These are phyloP conservation scores for Xylaria sp. DNA, from an alignment of 2,329 filamentous ascomycete genomes.

Conservation along the genomic window DNA sequence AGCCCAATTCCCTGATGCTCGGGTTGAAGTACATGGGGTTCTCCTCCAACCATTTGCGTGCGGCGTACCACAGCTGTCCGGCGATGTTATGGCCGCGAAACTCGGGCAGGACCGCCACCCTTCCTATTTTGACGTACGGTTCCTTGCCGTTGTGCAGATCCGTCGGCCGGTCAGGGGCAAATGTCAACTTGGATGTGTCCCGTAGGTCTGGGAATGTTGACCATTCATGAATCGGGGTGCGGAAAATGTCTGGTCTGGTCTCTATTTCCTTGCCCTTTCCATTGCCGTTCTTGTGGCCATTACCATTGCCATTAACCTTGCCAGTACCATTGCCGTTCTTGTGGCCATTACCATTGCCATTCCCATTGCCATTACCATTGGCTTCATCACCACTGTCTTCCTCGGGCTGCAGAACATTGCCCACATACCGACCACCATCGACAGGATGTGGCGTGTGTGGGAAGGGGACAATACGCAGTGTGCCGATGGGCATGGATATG, in stretches of 20 bases:
- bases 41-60: constrained; percentile 59
- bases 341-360: neutral
- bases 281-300: neutral
- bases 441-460: constrained; percentile 64
- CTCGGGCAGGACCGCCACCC: constrained; percentile 63
- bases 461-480: constrained; percentile 75
- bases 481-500: constrained; percentile 57
- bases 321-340: neutral
- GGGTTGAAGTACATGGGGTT: constrained; percentile 55
- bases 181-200: constrained; percentile 23
- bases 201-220: constrained; percentile 13
- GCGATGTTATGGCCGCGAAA: constrained; percentile 63
- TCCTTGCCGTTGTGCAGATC: constrained; percentile 57
- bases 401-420: constrained; percentile 35
- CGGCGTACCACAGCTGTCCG: constrained; percentile 59
- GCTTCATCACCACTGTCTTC: neutral
- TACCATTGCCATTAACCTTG: neutral
- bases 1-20: constrained; percentile 40
- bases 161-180: constrained; percentile 41
- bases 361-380: too few relatives aligned
- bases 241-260: neutral
- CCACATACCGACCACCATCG: constrained; percentile 44
- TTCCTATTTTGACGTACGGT: constrained; percentile 76
- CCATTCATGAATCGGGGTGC: neutral
- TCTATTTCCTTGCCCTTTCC: neutral